Conservation (phyloP, 1,284 basidiomycete genomes). For the Moesziomyces aphidis region DNA sequence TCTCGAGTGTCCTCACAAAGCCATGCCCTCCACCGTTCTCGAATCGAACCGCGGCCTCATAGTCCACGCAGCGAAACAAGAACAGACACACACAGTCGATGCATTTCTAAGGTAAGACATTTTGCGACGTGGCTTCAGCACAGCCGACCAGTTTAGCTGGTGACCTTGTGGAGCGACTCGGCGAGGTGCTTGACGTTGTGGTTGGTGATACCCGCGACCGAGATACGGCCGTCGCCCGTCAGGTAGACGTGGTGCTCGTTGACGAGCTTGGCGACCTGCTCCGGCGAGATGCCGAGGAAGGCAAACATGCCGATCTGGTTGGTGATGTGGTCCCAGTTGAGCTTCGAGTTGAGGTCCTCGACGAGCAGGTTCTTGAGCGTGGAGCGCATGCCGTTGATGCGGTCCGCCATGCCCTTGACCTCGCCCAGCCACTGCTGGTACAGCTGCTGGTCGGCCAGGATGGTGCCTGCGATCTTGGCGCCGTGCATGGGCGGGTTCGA, state of each 20-base stretch:
- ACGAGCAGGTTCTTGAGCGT: conserved; percentile 65
- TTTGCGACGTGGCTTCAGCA: not conserved
- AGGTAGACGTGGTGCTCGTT: conserved; percentile 68
- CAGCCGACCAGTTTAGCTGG: conserved; percentile 14
- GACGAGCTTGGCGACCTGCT: conserved; percentile 66
- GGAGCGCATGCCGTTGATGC: conserved; percentile 68
- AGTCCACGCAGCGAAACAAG: not conserved
- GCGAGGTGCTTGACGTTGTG: conserved; percentile 66
- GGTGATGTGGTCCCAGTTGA: conserved; percentile 69
- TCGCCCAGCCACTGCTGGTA: conserved; percentile 69
- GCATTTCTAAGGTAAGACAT: conserved; percentile 10
- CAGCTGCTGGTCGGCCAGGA: conserved; percentile 68
- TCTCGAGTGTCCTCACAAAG: no score
- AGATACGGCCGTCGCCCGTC: conserved; percentile 68
- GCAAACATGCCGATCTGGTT: conserved; percentile 69
- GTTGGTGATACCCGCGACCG: conserved; percentile 67
- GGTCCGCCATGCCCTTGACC: conserved; percentile 68
- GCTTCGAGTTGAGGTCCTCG: conserved; percentile 65
- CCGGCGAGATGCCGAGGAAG: conserved; percentile 65
- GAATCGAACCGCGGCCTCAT: no score
- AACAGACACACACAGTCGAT: not conserved
- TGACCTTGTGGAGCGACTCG: conserved; percentile 65
- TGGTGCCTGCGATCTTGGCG: conserved; percentile 69
- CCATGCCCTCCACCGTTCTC: no score
- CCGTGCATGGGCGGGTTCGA: conserved; percentile 94